Base-by-base conservation (phyloP, 352 stramenopile genomes). In the Phytopythium montanum region DNA sequence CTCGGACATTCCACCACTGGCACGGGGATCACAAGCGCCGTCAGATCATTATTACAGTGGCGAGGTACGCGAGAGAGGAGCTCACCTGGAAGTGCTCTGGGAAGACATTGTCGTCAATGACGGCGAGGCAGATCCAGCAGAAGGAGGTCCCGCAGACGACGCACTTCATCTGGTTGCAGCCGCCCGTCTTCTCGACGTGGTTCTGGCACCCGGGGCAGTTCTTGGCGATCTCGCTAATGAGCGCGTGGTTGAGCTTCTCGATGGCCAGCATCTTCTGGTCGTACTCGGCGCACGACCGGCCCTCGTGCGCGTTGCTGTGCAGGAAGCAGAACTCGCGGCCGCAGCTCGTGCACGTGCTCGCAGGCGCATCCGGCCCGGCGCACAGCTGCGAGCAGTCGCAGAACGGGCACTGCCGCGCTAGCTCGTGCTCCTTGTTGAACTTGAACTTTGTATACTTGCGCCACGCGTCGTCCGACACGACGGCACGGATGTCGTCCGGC, bases 111-210 rank as follows among this genome's bases (percentile, higher is more conserved):
- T 88, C 85, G 52, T 97, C 90, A 39, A 97, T 85, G 34, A 92
- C 56, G 56, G 77, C 63, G 23, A 80, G 68, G 29, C 91, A 97
- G 28, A 96, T 82, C 88, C 89, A 97, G 66, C 91, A 97, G 65
- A 97, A 97, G 59, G 84, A 83, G 29, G 74, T 88, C 21, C 63
- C 72, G 65, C 89, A 97, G 28, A 83, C 80, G 16, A 81, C 71
- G 54, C 89, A 96, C 60, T 90, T 94, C 70, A 97, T 96, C 63
- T 97, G 88, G 61, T 97, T 97, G 64, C 91, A 97, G 1, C 89
- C 89, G 65, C 83, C 83, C 39, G 83, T 91, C 61, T 97, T 97
- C 51, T 95, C 88, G 16, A 97, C 87, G 38, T 89, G 78, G 56
- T 85, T 95, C 44, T 91, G 80, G 72, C 91, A 97, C 5, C 73